phyloP scores from a whole-genome alignment of 345 rosid genomes.

The Rhizophora apiculata region DNA sequence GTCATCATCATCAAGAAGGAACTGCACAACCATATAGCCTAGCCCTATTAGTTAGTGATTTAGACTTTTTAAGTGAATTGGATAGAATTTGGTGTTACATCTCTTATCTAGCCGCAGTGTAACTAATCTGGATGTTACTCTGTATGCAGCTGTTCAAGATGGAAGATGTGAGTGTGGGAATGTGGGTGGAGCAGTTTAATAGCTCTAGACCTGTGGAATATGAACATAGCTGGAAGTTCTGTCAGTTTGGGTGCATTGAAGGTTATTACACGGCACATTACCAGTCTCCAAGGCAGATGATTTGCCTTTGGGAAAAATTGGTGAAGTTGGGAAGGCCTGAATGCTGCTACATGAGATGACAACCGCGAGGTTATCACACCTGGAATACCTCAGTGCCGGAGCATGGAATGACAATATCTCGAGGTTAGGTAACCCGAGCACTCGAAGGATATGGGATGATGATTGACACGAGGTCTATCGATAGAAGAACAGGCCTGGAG shows the following conservation, averaged over 20 bases:
- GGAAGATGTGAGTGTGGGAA: constrained; percentile 99
- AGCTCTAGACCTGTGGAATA: constrained; percentile 67
- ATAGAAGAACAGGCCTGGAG: not conserved
- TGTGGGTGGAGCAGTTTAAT: constrained; percentile 98
- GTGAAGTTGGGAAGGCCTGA: constrained; percentile 47
- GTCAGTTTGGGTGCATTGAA: constrained; percentile 89
- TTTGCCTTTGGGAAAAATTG: constrained; percentile 81
- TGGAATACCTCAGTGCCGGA: not conserved
- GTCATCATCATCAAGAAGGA: too few species aligned
- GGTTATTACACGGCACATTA: constrained; percentile 89
- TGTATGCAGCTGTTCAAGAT: constrained; percentile 80
- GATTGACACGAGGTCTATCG: not conserved
- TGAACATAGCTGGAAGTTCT: constrained; percentile 75
- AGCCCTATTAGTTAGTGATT: too few species aligned
- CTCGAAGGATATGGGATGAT: not conserved
- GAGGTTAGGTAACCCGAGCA: not conserved
- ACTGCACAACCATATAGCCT: too few species aligned
- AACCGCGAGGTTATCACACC: not conserved
- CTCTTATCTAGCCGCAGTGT: not conserved
- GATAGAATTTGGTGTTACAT: too few species aligned
- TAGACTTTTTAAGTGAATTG: too few species aligned
- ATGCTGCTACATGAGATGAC: constrained; percentile 91
- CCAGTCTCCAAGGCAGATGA: constrained; percentile 95
- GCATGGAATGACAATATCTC: not conserved
- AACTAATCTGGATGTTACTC: not conserved